Evolutionary conservation across 805 yeast genomes (phyloP), one percentile per base, ranked within the genome.

Genomic region (Torulaspora quercuum): DNA sequence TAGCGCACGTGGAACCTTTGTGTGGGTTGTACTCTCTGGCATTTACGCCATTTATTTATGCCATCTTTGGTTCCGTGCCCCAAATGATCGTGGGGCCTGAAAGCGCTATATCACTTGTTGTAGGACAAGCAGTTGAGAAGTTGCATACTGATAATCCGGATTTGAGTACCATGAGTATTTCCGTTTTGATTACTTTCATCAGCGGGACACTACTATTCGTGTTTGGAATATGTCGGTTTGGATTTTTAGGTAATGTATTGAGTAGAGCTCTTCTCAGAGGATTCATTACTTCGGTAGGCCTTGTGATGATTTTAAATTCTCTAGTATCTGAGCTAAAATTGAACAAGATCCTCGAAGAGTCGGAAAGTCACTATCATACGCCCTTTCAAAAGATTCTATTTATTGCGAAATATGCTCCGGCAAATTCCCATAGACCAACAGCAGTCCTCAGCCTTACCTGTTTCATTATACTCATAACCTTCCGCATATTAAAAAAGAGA

Each of bases 61-160:
- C 86, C 5, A 42, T 87, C 3, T 68, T 87, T 41, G 96, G 96
- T 0, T 75, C 92, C 0, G 94, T 87, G 1, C 95, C 95, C 0
- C 81, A 80, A 41, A 76, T 88, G 82, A 78, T 87, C 25, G 94
- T 88, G 12, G 95, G 95, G 0, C 95, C 96, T 1, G 94, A 88
- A 58, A 89, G 90, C 12, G 89, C 95, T 0, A 78, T 86, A 6
- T 84, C 94, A 0, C 67, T 89, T 49, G 78, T 88, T 9, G 78
- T 83, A 16, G 95, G 95, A 1, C 90, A 82, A 49, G 77, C 82
- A 0, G 75, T 85, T 7, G 82, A 80, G 41, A 75, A 70, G n/a
- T 57, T 70, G 29, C 49, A 70, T 15, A 69, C 64, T 14, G 77
- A 65, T 47, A 63, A 65, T 42, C 64, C 50, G 8, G 64, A 59